Evolutionary conservation across 2,329 filamentous ascomycete genomes (phyloP).

Genomic region (Rutstroemia sydowiana): DNA sequence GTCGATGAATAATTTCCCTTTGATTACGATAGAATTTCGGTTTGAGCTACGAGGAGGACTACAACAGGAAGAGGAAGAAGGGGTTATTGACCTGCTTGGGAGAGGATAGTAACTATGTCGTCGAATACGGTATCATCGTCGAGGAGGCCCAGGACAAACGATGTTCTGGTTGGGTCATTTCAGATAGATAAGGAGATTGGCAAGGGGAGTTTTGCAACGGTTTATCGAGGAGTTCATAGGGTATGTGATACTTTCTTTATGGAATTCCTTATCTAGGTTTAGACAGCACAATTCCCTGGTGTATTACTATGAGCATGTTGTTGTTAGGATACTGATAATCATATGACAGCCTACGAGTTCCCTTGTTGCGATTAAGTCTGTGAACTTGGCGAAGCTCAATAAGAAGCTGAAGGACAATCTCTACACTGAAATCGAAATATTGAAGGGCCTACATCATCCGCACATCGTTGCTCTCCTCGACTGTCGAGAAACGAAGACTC

Average conservation of each 20-base stretch:
- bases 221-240: constrained; percentile 80
- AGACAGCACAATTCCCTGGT: background rate
- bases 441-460: constrained; percentile 87
- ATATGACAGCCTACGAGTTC: constrained; percentile 61
- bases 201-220: constrained; percentile 94
- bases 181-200: constrained; percentile 83
- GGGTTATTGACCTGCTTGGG: background rate
- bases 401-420: constrained; percentile 96
- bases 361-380: constrained; percentile 92
- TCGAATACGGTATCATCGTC: constrained; percentile 36
- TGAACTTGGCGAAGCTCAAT: constrained; percentile 83
- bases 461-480: constrained; percentile 96
- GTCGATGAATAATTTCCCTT: constrained; percentile 33
- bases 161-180: constrained; percentile 62
- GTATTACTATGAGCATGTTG: too few species aligned
- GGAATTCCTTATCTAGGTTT: background rate
- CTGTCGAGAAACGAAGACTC: constrained; percentile 76
- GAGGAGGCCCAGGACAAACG: constrained; percentile 32
- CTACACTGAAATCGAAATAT: constrained; percentile 89
- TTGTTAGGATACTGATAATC: too few species aligned
- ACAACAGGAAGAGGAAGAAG: too few species aligned
- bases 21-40: constrained; percentile 27
- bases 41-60: constrained; percentile 26
- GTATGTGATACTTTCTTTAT: constrained; percentile 43
- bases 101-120: constrained; percentile 28